Percentiles rank a stretch among this genome's conserved stretches.
Conservation (phyloP, 2,329 filamentous ascomycete genomes). For the Claviceps humidiphila region DNA sequence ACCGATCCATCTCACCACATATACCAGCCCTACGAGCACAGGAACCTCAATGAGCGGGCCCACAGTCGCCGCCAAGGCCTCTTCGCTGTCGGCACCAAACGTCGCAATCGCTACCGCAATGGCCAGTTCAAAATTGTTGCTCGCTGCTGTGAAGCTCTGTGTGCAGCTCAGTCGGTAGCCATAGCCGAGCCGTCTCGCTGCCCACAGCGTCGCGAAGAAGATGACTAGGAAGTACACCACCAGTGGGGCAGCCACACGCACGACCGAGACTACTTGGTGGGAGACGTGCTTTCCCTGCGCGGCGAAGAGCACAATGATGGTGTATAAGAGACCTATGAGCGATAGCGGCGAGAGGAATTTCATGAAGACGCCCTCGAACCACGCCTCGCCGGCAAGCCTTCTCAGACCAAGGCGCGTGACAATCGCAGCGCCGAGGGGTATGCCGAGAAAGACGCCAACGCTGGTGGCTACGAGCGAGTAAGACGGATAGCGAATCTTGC, state of each 20-base stretch:
- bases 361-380: conserved; percentile 61
- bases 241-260: conserved; percentile 68
- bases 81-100: conserved; percentile 63
- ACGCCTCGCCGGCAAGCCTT: conserved; percentile 35
- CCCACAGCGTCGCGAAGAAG: conserved; percentile 55
- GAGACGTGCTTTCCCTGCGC: conserved; percentile 67
- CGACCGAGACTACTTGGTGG: conserved; percentile 69
- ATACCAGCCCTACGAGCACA: conserved; percentile 64
- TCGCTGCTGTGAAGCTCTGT: conserved; percentile 79
- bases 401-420: conserved; percentile 57
- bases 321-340: conserved; percentile 73
- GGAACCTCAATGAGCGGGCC: conserved; percentile 81
- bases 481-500: conserved; percentile 23
- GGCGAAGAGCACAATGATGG: conserved; percentile 74
- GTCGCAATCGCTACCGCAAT: conserved; percentile 79
- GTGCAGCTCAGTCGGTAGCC: conserved; percentile 58
- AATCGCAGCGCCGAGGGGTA: conserved; percentile 68
- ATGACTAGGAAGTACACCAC: conserved; percentile 68
- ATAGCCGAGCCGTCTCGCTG: conserved; percentile 55
- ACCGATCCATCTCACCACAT: conserved; percentile 29
- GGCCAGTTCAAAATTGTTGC: conserved; percentile 87
- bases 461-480: conserved; percentile 64
- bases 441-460: conserved; percentile 74
- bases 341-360: conserved; percentile 58
- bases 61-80: conserved; percentile 72